Evolutionary conservation across 331 rosid genomes (phyloP).

Genomic region (Malus hybrid): DNA sequence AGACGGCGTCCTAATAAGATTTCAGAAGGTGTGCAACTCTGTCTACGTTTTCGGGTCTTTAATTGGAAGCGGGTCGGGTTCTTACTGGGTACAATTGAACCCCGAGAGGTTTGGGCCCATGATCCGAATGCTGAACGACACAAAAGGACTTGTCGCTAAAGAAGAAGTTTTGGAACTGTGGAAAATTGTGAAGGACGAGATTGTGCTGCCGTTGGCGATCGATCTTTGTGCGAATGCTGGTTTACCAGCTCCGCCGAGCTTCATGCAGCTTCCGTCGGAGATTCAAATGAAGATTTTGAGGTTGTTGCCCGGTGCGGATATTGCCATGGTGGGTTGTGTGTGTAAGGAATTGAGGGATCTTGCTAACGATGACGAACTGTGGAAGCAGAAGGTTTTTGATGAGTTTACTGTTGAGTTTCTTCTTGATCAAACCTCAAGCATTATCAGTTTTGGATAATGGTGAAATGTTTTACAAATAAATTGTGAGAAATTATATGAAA

Average conservation of each 20-base stretch:
- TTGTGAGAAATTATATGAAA: background rate
- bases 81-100: conserved; percentile 35
- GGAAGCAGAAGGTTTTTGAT: conserved; percentile 49
- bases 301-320: conserved; percentile 38
- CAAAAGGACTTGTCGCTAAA: background rate
- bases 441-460: background rate
- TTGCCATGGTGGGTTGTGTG: conserved; percentile 44
- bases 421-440: background rate
- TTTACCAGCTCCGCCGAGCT: conserved; percentile 46
- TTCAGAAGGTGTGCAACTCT: conserved; percentile 41
- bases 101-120: conserved; percentile 15
- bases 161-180: conserved; percentile 47
- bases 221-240: conserved; percentile 60
- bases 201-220: conserved; percentile 57
- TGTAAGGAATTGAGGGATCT: conserved; percentile 47
- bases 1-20: conserved; percentile 36
- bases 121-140: conserved; percentile 23
- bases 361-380: conserved; percentile 39
- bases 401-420: conserved; percentile 18
- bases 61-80: conserved; percentile 24
- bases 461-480: background rate
- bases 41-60: conserved; percentile 50
- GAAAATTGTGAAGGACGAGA: conserved; percentile 62
- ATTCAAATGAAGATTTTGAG: conserved; percentile 54
- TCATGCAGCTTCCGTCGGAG: conserved; percentile 53